Conservation (phyloP, 139 green algal species). For the Auxenochlorella pyrenoidosa region DNA sequence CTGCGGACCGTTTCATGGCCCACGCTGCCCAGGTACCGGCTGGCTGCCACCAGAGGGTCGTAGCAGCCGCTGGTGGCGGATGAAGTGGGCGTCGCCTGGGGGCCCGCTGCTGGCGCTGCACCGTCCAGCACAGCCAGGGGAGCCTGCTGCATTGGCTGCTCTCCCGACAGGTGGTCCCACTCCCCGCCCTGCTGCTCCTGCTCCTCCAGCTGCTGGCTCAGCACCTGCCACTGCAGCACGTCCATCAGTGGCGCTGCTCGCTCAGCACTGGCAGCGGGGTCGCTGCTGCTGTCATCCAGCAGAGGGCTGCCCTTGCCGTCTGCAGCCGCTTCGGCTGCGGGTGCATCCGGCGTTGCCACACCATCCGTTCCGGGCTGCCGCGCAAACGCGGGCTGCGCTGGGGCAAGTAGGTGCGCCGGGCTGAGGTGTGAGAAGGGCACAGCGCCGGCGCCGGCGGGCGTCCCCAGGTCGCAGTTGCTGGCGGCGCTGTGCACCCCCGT, state of each 20-base stretch:
- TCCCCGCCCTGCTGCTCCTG: not conserved
- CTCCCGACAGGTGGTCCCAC: not conserved
- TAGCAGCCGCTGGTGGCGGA: not conserved
- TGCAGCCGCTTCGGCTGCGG: not conserved
- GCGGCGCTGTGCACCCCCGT: not conserved
- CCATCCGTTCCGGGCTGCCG: not conserved
- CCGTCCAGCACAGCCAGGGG: too few relatives aligned
- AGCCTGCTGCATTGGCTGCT: not conserved
- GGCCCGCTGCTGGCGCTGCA: too few relatives aligned
- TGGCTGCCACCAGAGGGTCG: not conserved
- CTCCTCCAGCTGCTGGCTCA: slow-evolving; percentile 10
- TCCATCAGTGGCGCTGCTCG: too few relatives aligned
- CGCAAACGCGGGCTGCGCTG: not conserved
- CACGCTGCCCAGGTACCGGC: not conserved
- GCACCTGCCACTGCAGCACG: not conserved
- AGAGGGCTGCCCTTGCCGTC: not conserved
- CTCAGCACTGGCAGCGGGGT: too few relatives aligned
- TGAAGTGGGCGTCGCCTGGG: not conserved
- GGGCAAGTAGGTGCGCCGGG: slow-evolving; percentile 8
- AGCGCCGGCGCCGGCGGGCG: not conserved
- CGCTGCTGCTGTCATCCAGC: too few relatives aligned
- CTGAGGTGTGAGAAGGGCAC: not conserved
- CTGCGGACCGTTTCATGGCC: too few relatives aligned
- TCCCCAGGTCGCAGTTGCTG: not conserved
- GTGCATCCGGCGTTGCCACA: not conserved